These are phyloP conservation scores for Nowakowskiella sp. DNA, from an alignment of 192 early-diverging fungal species.

Conservation along the genomic window DNA sequence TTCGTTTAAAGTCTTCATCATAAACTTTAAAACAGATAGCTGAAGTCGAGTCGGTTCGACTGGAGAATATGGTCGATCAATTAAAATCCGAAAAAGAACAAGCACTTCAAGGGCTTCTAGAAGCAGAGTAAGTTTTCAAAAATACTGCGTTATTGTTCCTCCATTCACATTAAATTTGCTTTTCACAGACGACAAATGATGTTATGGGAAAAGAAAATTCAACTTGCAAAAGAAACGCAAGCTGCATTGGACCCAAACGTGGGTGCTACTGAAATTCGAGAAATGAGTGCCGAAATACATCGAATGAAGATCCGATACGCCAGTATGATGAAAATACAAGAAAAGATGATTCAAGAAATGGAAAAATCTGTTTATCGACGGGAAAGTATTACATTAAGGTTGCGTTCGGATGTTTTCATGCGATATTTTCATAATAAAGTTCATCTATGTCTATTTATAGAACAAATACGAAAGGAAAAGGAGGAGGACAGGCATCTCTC, in stretches of 20 bases:
- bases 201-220: slow-evolving; percentile 64
- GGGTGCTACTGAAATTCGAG: slow-evolving; percentile 51
- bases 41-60: slow-evolving; percentile 41
- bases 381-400: slow-evolving; percentile 44
- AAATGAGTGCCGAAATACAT: slow-evolving; percentile 56
- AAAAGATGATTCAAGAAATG: slow-evolving; percentile 59
- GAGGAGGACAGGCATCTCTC: slow-evolving; percentile 34
- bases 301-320: slow-evolving; percentile 54
- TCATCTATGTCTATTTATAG: not conserved
- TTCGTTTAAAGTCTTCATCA: not conserved
- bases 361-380: slow-evolving; percentile 52
- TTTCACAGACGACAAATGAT: slow-evolving; percentile 48
- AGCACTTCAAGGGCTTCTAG: slow-evolving; percentile 46
- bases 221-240: slow-evolving; percentile 57
- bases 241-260: slow-evolving; percentile 55
- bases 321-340: slow-evolving; percentile 52
- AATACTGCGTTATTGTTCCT: slow-evolving; percentile 3
- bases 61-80: slow-evolving; percentile 41
- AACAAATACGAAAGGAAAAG: slow-evolving; percentile 38
- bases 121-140: slow-evolving; percentile 42
- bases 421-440: not conserved
- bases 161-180: slow-evolving; percentile 4
- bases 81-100: slow-evolving; percentile 41
- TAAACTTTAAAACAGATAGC: slow-evolving; percentile 21
- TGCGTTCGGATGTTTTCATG: not conserved